phyloP scores from a whole-genome alignment of 2,329 filamentous ascomycete genomes.

The Fusarium multiceps region DNA sequence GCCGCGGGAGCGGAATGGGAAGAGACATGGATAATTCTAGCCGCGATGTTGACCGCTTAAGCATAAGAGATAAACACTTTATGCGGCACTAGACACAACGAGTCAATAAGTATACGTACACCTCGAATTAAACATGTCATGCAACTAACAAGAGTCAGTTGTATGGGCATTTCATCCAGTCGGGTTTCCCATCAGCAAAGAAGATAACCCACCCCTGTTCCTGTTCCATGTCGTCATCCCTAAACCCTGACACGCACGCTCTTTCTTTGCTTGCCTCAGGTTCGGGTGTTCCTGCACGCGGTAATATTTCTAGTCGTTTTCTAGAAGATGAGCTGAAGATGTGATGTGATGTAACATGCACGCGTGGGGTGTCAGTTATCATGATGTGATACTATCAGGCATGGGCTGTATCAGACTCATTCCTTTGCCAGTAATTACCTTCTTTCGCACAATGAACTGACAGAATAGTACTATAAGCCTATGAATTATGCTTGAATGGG shows the following conservation, averaged over 20 bases:
- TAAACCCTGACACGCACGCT: constrained; percentile 18
- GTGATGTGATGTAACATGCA: background rate
- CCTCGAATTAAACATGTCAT: background rate
- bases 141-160: constrained; percentile 20
- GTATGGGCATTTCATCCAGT: background rate
- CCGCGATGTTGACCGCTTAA: background rate
- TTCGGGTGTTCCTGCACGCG: background rate
- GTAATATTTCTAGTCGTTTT: constrained; percentile 38
- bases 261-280: constrained; percentile 11
- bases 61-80: background rate
- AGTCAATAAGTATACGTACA: background rate
- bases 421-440: constrained; percentile 12
- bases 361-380: constrained; percentile 5
- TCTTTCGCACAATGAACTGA: background rate
- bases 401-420: constrained; percentile 28
- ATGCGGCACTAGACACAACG: background rate
- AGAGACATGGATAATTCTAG: constrained; percentile 2
- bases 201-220: constrained; percentile 18
- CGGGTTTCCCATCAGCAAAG: constrained; percentile 2
- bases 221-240: constrained; percentile 31
- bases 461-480: background rate
- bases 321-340: constrained; percentile 33
- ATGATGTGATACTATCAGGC: constrained; percentile 7
- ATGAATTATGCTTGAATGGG: constrained; percentile 5
- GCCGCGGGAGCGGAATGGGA: background rate